These are phyloP conservation scores for Pilasporangium apinafurcum DNA, from an alignment of 352 stramenopile genomes.

Conservation along the genomic window DNA sequence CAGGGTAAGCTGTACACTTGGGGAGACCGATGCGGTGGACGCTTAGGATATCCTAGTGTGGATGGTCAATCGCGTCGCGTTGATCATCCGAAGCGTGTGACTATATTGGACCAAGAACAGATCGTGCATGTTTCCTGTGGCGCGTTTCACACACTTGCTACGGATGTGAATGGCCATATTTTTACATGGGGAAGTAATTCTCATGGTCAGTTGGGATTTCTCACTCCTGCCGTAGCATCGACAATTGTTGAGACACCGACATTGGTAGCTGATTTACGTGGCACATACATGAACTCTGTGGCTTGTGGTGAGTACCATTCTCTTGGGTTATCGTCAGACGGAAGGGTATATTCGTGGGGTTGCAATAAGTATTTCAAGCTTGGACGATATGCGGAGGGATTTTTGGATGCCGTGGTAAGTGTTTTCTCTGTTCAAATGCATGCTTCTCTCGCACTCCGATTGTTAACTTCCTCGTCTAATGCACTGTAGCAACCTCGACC, in stretches of 20 bases:
- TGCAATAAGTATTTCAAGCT: conserved; percentile 66
- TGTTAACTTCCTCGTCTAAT: too few relatives aligned
- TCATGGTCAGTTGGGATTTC: conserved; percentile 38
- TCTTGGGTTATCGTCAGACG: conserved; percentile 49
- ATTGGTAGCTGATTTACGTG: conserved; percentile 36
- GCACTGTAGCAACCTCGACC: conserved; percentile 36
- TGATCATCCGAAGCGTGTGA: conserved; percentile 25
- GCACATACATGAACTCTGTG: conserved; percentile 50
- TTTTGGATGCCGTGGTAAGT: conserved; percentile 37
- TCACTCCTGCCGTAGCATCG: conserved; percentile 10
- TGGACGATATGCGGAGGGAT: conserved; percentile 25
- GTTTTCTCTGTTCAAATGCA: not conserved
- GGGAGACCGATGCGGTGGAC: conserved; percentile 53
- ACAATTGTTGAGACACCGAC: conserved; percentile 24
- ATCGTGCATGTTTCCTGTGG: conserved; percentile 60
- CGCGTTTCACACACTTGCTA: conserved; percentile 60
- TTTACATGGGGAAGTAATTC: conserved; percentile 67
- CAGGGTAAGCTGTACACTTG: conserved; percentile 42
- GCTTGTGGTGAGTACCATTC: conserved; percentile 75
- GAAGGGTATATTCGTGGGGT: conserved; percentile 64
- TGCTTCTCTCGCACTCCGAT: too few relatives aligned
- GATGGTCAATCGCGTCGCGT: conserved; percentile 39
- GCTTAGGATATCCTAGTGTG: conserved; percentile 43
- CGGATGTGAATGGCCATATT: conserved; percentile 69
- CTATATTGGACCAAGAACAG: conserved; percentile 18